phyloP scores from a whole-genome alignment of 495 filamentous ascomycete genomes.

The Aspergillus sclerotiicarbonarius region DNA sequence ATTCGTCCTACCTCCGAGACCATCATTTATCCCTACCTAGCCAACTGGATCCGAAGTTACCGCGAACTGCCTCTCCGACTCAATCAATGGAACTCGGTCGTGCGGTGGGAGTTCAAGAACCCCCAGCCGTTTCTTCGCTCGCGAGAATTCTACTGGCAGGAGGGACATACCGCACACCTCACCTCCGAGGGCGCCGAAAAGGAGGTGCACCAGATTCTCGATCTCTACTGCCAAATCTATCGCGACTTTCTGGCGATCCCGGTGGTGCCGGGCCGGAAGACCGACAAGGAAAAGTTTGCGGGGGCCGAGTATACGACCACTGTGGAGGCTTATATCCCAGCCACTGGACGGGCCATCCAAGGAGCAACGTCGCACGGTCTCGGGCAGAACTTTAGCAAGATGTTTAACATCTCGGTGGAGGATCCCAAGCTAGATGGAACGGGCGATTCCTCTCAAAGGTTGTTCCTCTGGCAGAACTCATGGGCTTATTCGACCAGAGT shows the following conservation, averaged over 20 bases:
- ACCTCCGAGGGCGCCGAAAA: constrained; percentile 72
- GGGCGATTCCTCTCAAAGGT: constrained; percentile 70
- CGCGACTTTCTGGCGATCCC: constrained; percentile 91
- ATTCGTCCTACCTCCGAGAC: constrained; percentile 95
- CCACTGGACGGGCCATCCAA: constrained; percentile 94
- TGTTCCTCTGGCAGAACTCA: constrained; percentile 97
- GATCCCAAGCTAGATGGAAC: constrained; percentile 79
- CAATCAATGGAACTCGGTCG: constrained; percentile 98
- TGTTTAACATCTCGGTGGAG: constrained; percentile 97
- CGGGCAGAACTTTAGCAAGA: constrained; percentile 95
- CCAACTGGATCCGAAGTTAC: constrained; percentile 93
- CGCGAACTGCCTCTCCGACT: constrained; percentile 87
- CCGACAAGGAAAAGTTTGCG: constrained; percentile 92
- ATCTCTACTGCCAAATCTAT: constrained; percentile 86
- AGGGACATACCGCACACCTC: constrained; percentile 94
- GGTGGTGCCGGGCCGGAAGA: constrained; percentile 84
- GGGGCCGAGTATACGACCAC: constrained; percentile 95
- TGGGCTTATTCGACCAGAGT: constrained; percentile 96
- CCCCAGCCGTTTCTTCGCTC: constrained; percentile 92
- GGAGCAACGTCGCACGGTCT: constrained; percentile 91
- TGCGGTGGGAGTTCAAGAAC: constrained; percentile 98
- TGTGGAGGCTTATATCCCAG: constrained; percentile 83
- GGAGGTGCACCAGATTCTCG: constrained; percentile 88
- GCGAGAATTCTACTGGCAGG: constrained; percentile 96
- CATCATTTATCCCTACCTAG: constrained; percentile 93